Base-by-base conservation (phyloP, 345 rosid genomes). In the Sisymbrium altissimum region DNA sequence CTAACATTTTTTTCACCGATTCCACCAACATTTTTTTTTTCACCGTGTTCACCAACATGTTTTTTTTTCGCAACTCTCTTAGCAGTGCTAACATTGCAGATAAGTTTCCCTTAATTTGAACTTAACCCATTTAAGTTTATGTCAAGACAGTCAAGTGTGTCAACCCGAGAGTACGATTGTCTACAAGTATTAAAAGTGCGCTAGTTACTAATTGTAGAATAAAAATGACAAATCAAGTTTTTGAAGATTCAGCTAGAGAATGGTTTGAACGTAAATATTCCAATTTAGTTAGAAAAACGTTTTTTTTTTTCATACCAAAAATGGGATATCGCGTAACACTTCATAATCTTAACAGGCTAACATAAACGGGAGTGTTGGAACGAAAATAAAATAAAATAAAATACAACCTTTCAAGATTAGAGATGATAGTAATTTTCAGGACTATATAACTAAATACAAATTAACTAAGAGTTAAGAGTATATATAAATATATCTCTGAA, bases 381-480 rank as follows among this genome's bases (percentile, higher is more conserved):
- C n/a, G 27, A n/a, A 14, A 11, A 43, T n/a, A 65, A 35, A 55
- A 25, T 0, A 29, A 74, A 21, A n/a, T n/a, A n/a, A n/a, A 41
- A 50, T 40, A 68, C 21, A 40, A 12, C 46, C 62, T 75, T 68
- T 62, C 25, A 60, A 75, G 66, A 68, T 7, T 60, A 60, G 74
- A 50, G 63, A 75, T 32, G 48, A 73, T 64, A 64, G 57, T 33
- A 40, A 21, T 64, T 73, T 43, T 52, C 23, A 7, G 30, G 29
- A 64, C 40, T 54, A 64, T 25, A 43, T 68, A 53, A 35, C 65
- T 68, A 61, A 69, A 68, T 61, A 75, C 64, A 61, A 68, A 76
- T 68, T 6, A 68, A 75, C 69, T 63, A 69, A 45, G 40, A 55
- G 48, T 25, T 63, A 69, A 64, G 66, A 76, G 60, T 74, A 61